Evolutionary conservation across 257 asterid species (phyloP), one percentile per base, ranked within the genome.

Genomic region (Capsicum pubescens): DNA sequence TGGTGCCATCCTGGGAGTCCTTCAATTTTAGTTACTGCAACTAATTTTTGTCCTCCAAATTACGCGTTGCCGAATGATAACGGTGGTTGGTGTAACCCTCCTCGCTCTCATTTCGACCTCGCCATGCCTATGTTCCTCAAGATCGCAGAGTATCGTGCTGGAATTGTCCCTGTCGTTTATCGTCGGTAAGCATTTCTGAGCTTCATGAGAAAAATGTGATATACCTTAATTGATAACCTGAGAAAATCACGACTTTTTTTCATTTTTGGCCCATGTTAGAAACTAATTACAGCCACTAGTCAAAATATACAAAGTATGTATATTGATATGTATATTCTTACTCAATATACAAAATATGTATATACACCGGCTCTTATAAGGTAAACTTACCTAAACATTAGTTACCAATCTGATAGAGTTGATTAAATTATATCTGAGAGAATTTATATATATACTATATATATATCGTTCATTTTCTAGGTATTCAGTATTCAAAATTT

Each of bases 1-100:
- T 94, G 90, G 91, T 94, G 98, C 85, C 84, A 74, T 86, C 86
- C 84, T 36, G 95, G 91, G 46, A 91, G 87, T 84, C 93, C 95
- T 2, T 90, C 95, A 57, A 92, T 90, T 14, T 85, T 89, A 32
- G 59, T 92, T 16, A 92, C 95, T 0, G 95, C 91, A 57, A 92
- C 95, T 46, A 92, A 92, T 78, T 90, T 89, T 84, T 92, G 95
- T 89, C 95, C 95, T 21, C 93, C 95, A 0, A 90, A 92, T 80
- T 88, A 72, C 58, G 91, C 92, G 6, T 82, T 88, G 84, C 91
- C 95, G 63, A 91, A 81, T 76, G 91, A 91, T 87, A 83, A 86
- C n/a, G 95, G 95, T 50, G 95, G 95, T 3, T 92, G 93, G 93
- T 92, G 95, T 90, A 92, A 92, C 87, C 95, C 95, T 59, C 95